A percentile compares a stretch with the other conserved stretches of the same genome.
Evolutionary conservation across 2,329 filamentous ascomycete genomes (phyloP).

Genomic region (Calonectria multiphialidica): DNA sequence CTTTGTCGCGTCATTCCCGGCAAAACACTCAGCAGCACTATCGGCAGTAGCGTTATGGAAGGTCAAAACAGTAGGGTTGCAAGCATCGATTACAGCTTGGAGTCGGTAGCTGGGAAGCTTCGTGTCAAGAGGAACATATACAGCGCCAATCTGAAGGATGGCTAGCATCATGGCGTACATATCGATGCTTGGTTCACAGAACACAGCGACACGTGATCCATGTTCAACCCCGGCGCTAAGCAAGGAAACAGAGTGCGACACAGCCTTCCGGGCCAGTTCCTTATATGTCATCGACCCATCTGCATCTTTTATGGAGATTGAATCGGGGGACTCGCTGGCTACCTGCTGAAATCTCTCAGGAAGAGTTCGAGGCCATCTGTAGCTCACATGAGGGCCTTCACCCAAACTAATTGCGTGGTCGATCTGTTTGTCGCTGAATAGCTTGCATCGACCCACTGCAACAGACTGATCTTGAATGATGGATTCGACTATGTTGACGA

Average conservation of each 20-base stretch:
- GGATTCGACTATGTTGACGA: not conserved
- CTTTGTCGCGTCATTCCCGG: not conserved
- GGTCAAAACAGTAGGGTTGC: not conserved
- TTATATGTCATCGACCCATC: not conserved
- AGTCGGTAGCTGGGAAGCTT: not conserved
- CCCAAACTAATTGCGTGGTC: not conserved
- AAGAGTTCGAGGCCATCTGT: not conserved
- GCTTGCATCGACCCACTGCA: not conserved
- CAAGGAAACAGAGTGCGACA: not conserved
- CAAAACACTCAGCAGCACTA: not conserved
- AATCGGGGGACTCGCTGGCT: not conserved
- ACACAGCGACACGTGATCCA: not conserved
- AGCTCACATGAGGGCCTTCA: not conserved
- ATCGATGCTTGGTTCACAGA: not conserved
- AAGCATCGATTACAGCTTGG: not conserved
- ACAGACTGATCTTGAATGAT: not conserved
- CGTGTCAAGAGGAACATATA: not conserved
- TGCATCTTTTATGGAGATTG: not conserved
- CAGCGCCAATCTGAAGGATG: not conserved
- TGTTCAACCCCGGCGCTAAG: not conserved
- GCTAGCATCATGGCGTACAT: not conserved
- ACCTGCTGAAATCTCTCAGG: not conserved
- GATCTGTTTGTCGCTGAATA: not conserved
- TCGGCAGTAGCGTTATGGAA: not conserved
- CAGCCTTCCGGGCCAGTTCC: not conserved